These are phyloP conservation scores for Cryoendolithus antarcticus DNA, from an alignment of 2,329 filamentous ascomycete genomes.

Conservation along the genomic window DNA sequence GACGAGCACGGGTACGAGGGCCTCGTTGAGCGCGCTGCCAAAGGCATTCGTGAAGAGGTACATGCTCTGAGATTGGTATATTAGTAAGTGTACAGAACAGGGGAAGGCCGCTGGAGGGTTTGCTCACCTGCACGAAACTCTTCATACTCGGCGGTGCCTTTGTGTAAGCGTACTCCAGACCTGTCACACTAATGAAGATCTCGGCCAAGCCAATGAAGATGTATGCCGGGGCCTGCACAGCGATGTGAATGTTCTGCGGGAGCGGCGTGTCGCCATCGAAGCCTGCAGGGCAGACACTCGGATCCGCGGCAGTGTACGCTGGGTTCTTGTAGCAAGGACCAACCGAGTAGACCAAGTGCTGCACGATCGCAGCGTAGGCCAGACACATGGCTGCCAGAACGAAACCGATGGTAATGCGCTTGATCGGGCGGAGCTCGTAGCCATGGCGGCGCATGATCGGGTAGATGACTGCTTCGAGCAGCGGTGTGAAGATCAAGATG, in stretches of 20 bases:
- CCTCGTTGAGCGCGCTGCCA: slow-evolving; percentile 48
- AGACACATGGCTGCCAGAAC: slow-evolving; percentile 41
- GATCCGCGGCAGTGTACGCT: neutral
- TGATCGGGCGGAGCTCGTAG: slow-evolving; percentile 36
- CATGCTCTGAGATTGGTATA: slow-evolving; percentile 23
- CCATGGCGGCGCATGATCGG: slow-evolving; percentile 30
- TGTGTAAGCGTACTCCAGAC: slow-evolving; percentile 35
- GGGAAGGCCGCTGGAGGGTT: too few relatives aligned
- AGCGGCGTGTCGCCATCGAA: slow-evolving; percentile 18
- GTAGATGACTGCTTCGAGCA: slow-evolving; percentile 34
- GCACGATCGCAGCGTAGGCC: slow-evolving; percentile 44
- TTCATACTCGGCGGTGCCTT: slow-evolving; percentile 37
- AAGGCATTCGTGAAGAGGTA: slow-evolving; percentile 49
- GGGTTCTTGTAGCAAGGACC: slow-evolving; percentile 39
- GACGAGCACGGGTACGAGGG: slow-evolving; percentile 46
- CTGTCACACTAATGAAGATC: slow-evolving; percentile 36
- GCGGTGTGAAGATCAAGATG: slow-evolving; percentile 35
- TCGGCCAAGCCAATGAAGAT: slow-evolving; percentile 33
- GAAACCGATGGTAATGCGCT: slow-evolving; percentile 41
- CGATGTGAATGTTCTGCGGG: slow-evolving; percentile 34
- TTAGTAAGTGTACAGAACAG: too few relatives aligned
- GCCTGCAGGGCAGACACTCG: slow-evolving; percentile 23
- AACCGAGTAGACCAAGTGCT: slow-evolving; percentile 42
- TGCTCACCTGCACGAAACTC: slow-evolving; percentile 31
- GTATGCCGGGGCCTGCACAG: slow-evolving; percentile 34